phyloP scores from a whole-genome alignment of 2,329 filamentous ascomycete genomes.

The Alternaria alternata region DNA sequence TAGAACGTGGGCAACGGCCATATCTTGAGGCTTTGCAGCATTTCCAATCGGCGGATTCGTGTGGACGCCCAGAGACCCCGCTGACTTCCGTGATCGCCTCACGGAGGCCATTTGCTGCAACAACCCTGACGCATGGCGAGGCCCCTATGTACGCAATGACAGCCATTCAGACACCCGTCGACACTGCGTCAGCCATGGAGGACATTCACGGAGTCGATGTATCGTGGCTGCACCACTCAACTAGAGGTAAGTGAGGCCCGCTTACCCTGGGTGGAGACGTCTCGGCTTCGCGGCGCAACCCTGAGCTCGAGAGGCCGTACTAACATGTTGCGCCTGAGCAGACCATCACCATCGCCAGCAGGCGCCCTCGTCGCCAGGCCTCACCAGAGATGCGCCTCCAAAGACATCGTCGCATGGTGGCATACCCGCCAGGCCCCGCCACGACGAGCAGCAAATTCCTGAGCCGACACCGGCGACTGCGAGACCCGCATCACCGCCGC shows the following conservation, averaged over 20 bases:
- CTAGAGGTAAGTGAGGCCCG: constrained; percentile 76
- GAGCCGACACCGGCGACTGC: constrained; percentile 30
- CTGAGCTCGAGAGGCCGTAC: constrained; percentile 22
- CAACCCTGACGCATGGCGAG: constrained; percentile 38
- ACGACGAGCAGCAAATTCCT: constrained; percentile 26
- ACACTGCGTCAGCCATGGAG: constrained; percentile 67
- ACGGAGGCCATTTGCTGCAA: constrained; percentile 15
- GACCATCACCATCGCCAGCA: constrained; percentile 50
- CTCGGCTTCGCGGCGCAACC: constrained; percentile 27
- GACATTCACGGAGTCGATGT: constrained; percentile 84
- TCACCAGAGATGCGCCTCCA: constrained; percentile 44
- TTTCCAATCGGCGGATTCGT: constrained; percentile 35
- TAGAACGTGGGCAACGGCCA: constrained; percentile 7
- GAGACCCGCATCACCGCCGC: constrained; percentile 34
- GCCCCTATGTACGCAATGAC: constrained; percentile 32
- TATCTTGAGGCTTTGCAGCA: constrained; percentile 17
- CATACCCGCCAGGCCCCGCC: constrained; percentile 28
- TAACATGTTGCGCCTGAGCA: constrained; percentile 27
- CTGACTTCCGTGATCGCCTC: constrained; percentile 34
- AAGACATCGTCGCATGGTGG: constrained; percentile 48
- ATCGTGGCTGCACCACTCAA: constrained; percentile 87
- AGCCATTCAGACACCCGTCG: constrained; percentile 28
- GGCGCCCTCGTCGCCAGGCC: constrained; percentile 47
- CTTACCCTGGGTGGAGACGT: constrained; percentile 33
- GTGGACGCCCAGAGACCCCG: constrained; percentile 33